These are phyloP conservation scores for Tricholoma flavovirens DNA, from an alignment of 768 basidiomycete species.

Conservation along the genomic window DNA sequence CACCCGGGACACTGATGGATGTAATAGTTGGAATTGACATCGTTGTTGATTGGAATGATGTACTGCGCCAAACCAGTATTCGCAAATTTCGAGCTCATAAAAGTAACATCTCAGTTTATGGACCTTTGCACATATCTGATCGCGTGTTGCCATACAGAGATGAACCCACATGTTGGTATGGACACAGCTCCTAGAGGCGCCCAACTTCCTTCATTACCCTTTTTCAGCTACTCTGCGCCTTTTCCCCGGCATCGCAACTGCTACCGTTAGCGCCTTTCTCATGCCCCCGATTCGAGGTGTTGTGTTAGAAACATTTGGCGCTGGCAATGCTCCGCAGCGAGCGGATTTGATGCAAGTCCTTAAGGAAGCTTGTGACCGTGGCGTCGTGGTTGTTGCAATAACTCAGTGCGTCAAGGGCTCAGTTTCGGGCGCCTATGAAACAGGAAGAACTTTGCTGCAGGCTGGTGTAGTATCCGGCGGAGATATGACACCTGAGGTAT, in stretches of 20 bases:
- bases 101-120: conserved; percentile 31
- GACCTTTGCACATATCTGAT: not conserved
- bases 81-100: conserved; percentile 80
- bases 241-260: conserved; percentile 80
- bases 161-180: conserved; percentile 79
- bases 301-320: conserved; percentile 87
- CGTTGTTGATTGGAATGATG: conserved; percentile 82
- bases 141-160: conserved; percentile 37
- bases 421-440: conserved; percentile 81
- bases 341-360: conserved; percentile 70
- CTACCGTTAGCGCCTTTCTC: conserved; percentile 72
- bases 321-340: conserved; percentile 88
- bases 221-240: conserved; percentile 70
- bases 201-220: not conserved
- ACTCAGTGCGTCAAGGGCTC: conserved; percentile 86
- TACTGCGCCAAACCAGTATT: conserved; percentile 75
- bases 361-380: conserved; percentile 75
- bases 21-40: conserved; percentile 82
- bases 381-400: conserved; percentile 86
- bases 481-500: conserved; percentile 95
- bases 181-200: conserved; percentile 2
- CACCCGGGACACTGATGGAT: conserved; percentile 5
- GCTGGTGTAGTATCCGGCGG: conserved; percentile 80
- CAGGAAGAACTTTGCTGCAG: conserved; percentile 61
- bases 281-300: conserved; percentile 71